Evolutionary conservation across 208 protist species (phyloP).

Genomic region (Tritrichomonas musculus): DNA sequence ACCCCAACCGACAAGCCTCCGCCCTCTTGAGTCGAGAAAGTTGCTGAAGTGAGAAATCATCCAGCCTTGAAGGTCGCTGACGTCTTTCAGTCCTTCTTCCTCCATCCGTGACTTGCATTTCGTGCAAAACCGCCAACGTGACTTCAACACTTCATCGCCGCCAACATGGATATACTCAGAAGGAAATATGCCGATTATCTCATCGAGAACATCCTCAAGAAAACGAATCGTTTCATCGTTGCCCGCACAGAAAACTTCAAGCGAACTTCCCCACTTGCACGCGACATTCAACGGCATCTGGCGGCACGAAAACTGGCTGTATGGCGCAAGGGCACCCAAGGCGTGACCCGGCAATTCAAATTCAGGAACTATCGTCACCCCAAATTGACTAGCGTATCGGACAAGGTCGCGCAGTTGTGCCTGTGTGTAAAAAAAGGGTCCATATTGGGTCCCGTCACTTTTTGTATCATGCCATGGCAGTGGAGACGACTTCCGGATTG

Average conservation of each 20-base stretch:
- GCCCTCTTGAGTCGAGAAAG: too few relatives aligned
- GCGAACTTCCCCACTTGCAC: not conserved
- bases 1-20: not conserved
- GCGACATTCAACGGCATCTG: not conserved
- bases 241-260: not conserved
- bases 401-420: not conserved
- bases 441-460: not conserved
- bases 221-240: not conserved
- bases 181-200: not conserved
- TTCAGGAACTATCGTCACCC: not conserved
- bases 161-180: not conserved
- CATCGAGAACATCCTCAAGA: not conserved
- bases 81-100: too few relatives aligned
- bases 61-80: too few relatives aligned
- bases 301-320: not conserved
- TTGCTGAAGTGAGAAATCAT: too few relatives aligned
- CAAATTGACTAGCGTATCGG: not conserved
- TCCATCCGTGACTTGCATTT: not conserved
- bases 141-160: not conserved
- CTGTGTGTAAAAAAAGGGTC: not conserved
- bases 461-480: not conserved
- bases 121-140: not conserved
- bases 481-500: not conserved
- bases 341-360: not conserved
- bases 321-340: not conserved